These are phyloP conservation scores for Alloteropsis semialata DNA, from an alignment of 176 grass and related monocot species.

Conservation along the genomic window DNA sequence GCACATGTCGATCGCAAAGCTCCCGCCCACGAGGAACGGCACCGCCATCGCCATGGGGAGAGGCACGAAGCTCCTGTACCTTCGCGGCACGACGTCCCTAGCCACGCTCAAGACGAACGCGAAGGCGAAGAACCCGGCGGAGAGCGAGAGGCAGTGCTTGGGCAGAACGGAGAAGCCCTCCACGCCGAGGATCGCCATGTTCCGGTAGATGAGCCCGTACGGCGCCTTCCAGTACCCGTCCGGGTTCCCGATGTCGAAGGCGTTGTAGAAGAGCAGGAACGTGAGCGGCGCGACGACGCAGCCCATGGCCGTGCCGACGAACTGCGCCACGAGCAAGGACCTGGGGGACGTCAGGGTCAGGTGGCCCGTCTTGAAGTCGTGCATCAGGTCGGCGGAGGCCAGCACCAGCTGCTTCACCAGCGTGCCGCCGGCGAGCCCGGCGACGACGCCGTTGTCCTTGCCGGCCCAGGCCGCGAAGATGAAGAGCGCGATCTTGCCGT, in stretches of 20 bases:
- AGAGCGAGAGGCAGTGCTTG: slow-evolving; percentile 55
- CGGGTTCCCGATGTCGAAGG: slow-evolving; percentile 84
- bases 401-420: slow-evolving; percentile 71
- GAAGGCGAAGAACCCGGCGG: slow-evolving; percentile 73
- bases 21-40: slow-evolving; percentile 79
- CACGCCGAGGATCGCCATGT: slow-evolving; percentile 89
- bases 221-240: slow-evolving; percentile 80
- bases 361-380: slow-evolving; percentile 85
- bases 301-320: slow-evolving; percentile 75
- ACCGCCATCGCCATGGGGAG: slow-evolving; percentile 94
- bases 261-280: slow-evolving; percentile 87
- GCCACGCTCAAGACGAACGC: slow-evolving; percentile 39
- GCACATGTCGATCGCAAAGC: slow-evolving; percentile 86
- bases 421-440: slow-evolving; percentile 55
- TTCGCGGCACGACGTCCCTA: slow-evolving; percentile 54
- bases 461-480: slow-evolving; percentile 65
- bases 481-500: slow-evolving; percentile 81
- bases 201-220: slow-evolving; percentile 78
- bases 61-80: slow-evolving; percentile 48
- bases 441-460: slow-evolving; percentile 65
- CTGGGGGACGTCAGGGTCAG: slow-evolving; percentile 79
- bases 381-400: slow-evolving; percentile 74
- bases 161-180: slow-evolving; percentile 77
- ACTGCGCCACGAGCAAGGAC: slow-evolving; percentile 68
- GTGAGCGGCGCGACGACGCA: slow-evolving; percentile 71